These are phyloP conservation scores for Phaeodactylum tricornutum DNA, from an alignment of 108 stramenopile species.

Conservation along the genomic window DNA sequence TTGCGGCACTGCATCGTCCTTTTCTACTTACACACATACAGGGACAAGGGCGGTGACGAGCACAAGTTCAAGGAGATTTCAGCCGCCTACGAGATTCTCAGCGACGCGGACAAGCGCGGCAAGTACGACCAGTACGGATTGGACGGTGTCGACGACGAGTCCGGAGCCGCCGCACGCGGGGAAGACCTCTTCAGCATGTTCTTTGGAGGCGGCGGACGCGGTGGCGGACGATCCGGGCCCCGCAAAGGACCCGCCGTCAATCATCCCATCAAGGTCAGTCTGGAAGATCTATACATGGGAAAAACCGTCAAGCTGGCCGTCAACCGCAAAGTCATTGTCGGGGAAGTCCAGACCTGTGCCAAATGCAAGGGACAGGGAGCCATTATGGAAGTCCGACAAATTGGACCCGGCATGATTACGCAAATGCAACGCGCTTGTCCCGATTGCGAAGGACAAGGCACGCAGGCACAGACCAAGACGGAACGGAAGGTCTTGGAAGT, in stretches of 20 bases:
- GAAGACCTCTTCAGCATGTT: slow-evolving; percentile 97
- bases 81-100: slow-evolving; percentile 83
- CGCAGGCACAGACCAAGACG: slow-evolving; percentile 44
- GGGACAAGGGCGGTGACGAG: slow-evolving; percentile 87
- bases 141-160: slow-evolving; percentile 79
- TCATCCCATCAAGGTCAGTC: slow-evolving; percentile 82
- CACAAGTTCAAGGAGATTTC: slow-evolving; percentile 82
- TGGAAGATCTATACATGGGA: slow-evolving; percentile 95
- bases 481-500: slow-evolving; percentile 86
- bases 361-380: slow-evolving; percentile 83
- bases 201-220: slow-evolving; percentile 80
- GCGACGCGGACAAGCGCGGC: slow-evolving; percentile 77
- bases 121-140: slow-evolving; percentile 89
- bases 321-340: slow-evolving; percentile 84
- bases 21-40: no score
- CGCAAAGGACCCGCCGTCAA: slow-evolving; percentile 90
- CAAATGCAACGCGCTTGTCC: slow-evolving; percentile 79
- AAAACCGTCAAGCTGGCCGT: slow-evolving; percentile 90
- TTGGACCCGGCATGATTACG: slow-evolving; percentile 88
- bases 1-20: no score
- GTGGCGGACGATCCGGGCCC: slow-evolving; percentile 49
- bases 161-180: slow-evolving; percentile 43
- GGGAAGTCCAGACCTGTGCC: slow-evolving; percentile 50
- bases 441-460: slow-evolving; percentile 69
- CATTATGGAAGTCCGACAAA: slow-evolving; percentile 75